Conservation (phyloP, 768 basidiomycete genomes). For the Tylopilus subfusipes region DNA sequence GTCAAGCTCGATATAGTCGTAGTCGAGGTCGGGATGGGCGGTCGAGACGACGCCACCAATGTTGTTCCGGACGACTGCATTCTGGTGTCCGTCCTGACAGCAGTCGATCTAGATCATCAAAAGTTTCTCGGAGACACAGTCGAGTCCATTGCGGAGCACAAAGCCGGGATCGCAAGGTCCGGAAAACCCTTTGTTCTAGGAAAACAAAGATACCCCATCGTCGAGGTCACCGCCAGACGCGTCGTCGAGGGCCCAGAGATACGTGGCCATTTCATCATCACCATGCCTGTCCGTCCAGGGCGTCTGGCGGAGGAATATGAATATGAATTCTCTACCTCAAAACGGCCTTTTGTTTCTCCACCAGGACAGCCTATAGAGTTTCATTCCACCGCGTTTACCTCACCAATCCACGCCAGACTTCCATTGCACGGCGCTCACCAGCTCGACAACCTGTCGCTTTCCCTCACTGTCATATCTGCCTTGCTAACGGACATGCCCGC, state of each 20-base stretch:
- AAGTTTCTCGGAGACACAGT: slow-evolving; percentile 80
- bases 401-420: slow-evolving; percentile 47
- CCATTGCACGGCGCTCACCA: slow-evolving; percentile 83
- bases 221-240: slow-evolving; percentile 42
- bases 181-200: slow-evolving; percentile 66
- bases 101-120: slow-evolving; percentile 93
- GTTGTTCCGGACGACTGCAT: slow-evolving; percentile 67
- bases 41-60: slow-evolving; percentile 90
- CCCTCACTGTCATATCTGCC: slow-evolving; percentile 57
- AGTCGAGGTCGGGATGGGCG: slow-evolving; percentile 95
- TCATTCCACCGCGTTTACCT: slow-evolving; percentile 41
- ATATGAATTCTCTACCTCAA: slow-evolving; percentile 33
- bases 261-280: slow-evolving; percentile 42
- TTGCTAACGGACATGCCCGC: slow-evolving; percentile 43
- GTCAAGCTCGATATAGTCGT: slow-evolving; percentile 74
- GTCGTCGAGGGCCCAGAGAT: slow-evolving; percentile 36
- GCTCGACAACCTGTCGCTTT: slow-evolving; percentile 74
- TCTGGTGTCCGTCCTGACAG: slow-evolving; percentile 75
- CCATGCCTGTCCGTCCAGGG: slow-evolving; percentile 33
- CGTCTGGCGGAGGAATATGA: slow-evolving; percentile 34
- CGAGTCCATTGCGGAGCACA: slow-evolving; percentile 72
- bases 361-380: slow-evolving; percentile 42
- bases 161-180: slow-evolving; percentile 71
- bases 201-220: slow-evolving; percentile 51
- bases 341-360: slow-evolving; percentile 31